A percentile compares a stretch with the other conserved stretches of the same genome.
Evolutionary conservation across 73 alveolate genomes (phyloP).

Genomic region (Paramecium pentaurelia): DNA sequence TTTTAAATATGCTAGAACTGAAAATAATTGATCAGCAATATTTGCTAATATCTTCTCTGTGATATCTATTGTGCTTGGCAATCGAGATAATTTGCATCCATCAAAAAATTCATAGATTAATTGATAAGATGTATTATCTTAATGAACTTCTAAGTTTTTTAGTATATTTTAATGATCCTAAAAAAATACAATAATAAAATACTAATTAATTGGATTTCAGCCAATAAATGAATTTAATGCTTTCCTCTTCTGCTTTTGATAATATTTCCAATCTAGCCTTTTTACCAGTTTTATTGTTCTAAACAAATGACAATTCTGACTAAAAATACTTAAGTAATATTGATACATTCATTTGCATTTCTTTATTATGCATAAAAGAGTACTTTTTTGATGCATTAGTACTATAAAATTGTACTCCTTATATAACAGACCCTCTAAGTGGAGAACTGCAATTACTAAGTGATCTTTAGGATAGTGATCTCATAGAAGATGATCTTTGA

Average conservation of each 20-base stretch:
- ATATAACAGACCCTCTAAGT: neutral
- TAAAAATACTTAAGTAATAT: neutral
- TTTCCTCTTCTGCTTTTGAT: neutral
- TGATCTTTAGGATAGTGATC: neutral
- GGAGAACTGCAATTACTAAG: neutral
- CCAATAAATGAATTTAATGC: neutral
- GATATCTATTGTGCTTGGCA: neutral
- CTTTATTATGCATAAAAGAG: neutral
- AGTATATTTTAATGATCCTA: neutral
- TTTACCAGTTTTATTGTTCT: neutral
- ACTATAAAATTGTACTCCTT: neutral
- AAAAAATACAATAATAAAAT: neutral
- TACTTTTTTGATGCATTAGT: neutral
- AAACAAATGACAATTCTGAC: neutral
- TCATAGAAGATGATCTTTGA: neutral
- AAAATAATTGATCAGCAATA: neutral
- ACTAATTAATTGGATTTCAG: neutral
- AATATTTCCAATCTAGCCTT: neutral
- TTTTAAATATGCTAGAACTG: neutral
- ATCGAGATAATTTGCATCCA: neutral
- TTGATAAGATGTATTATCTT: neutral
- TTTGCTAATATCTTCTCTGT: neutral
- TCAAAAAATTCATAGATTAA: neutral
- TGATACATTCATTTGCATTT: neutral
- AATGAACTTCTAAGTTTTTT: neutral